A percentile compares a stretch with the other conserved stretches of the same genome.
Conservation (phyloP, 148 eudicot species). For the Tetragonia tetragonoides region DNA sequence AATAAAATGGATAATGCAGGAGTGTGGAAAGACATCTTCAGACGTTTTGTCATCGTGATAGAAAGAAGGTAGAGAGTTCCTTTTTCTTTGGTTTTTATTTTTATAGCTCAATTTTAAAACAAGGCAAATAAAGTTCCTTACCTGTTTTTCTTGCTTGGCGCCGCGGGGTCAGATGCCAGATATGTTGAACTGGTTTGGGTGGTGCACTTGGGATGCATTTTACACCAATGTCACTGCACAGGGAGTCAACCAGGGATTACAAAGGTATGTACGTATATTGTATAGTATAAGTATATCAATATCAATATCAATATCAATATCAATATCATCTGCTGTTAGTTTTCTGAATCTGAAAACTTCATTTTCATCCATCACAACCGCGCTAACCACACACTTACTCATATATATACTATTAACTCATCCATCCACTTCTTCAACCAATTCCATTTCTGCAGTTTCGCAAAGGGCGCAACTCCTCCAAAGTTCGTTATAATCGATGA, state of each 20-base stretch:
- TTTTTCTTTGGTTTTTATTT: not conserved
- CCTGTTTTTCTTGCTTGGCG: too few relatives aligned
- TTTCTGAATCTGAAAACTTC: not conserved
- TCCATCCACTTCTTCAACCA: not conserved
- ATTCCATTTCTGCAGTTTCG: conserved; percentile 41
- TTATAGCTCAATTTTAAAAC: not conserved
- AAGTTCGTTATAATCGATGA: conserved; percentile 91
- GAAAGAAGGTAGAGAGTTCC: conserved; percentile 56
- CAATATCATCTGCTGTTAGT: too few relatives aligned
- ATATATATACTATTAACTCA: too few relatives aligned
- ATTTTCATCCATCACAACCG: too few relatives aligned
- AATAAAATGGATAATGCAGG: conserved; percentile 33
- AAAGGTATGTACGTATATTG: conserved; percentile 41
- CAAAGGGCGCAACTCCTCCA: conserved; percentile 66
- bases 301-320: too few relatives aligned
- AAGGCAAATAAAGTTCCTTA: too few relatives aligned
- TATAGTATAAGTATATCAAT: too few relatives aligned
- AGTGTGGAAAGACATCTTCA: conserved; percentile 72
- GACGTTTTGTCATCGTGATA: conserved; percentile 79
- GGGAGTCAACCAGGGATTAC: conserved; percentile 68
- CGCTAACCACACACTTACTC: too few relatives aligned
- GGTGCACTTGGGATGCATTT: conserved; percentile 99
- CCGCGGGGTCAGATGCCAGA: conserved; percentile 66
- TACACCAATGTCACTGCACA: conserved; percentile 71
- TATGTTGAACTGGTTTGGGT: conserved; percentile 87